Evolutionary conservation across 1,284 basidiomycete species (phyloP), one percentile per base, ranked within the genome.

Genomic region (Malassezia pachydermatis): DNA sequence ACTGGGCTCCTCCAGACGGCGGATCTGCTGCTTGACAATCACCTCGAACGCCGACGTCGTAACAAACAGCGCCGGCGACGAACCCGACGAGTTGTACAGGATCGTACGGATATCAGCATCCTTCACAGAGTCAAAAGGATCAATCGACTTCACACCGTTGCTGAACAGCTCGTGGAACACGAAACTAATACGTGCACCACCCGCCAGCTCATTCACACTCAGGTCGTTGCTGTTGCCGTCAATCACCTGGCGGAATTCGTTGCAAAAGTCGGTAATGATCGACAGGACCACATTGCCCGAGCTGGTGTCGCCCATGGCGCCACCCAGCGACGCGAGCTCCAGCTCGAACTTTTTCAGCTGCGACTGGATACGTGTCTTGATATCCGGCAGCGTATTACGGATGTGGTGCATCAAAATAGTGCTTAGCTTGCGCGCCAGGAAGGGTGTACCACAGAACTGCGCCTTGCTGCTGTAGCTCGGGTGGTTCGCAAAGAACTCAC

Each of bases 361-460:
- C 55, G 83, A 79, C 19, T 81, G 78, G 70, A 98, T 96, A 59
- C 88, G 84, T 8, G 81, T 79, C 76, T 96, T 96, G 78, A 96
- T 96, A 72, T 96, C 92, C 29, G 92, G 92, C 17, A 98, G 79
- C 8, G 88, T 95, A 50, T 87, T 82, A 54, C 87, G 86, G 72
- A 98, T 94, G 74, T 95, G 92, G 75, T 92, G 88, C 88, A 94
- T 95, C 48, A 96, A 81, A 70, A 96, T 90, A 85, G 88, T 84
- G 74, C 96, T 98, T 58, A 98, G 82, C 75, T 94, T 94, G 59
- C 88, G 81, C 0, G 92, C 89, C 41, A 98, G 80, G 81, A 92
- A 98, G 7, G 92, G 89, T 1, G 92, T 98, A 55, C 92, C 92
- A 65, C 92, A 98, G 75, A 89, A 98, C 65, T 88, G 84, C 7